A percentile compares a stretch with the other conserved stretches of the same genome.
phyloP scores from a whole-genome alignment of 495 filamentous ascomycete species.

The Diplogelasinospora grovesii region DNA sequence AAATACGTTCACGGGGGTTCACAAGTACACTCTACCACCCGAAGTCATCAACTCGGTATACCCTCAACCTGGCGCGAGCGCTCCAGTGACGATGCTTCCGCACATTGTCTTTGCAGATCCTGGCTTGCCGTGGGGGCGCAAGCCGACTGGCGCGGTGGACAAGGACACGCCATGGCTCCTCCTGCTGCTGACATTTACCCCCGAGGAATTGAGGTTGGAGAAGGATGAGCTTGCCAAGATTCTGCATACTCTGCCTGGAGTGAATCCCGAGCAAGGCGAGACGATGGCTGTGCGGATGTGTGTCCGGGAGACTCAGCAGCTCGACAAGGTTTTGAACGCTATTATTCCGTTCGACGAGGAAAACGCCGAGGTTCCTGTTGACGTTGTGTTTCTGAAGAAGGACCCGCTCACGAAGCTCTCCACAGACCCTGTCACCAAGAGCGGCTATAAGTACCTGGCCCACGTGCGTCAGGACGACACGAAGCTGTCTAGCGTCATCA shows the following conservation, averaged over 20 bases:
- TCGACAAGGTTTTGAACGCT: too few species aligned
- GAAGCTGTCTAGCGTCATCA: constrained; percentile 31
- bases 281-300: too few species aligned
- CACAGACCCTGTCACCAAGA: too few species aligned
- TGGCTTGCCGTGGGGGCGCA: constrained; percentile 42
- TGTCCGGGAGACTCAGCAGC: too few species aligned
- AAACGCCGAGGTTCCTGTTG: too few species aligned
- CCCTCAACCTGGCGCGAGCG: constrained; percentile 35
- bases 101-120: constrained; percentile 47
- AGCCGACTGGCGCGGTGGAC: constrained; percentile 2
- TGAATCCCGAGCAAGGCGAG: too few species aligned
- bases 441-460: constrained; percentile 30
- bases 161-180: constrained; percentile 35
- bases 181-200: constrained; percentile 30
- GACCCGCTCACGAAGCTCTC: too few species aligned
- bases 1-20: too few species aligned
- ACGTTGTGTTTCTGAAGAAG: too few species aligned
- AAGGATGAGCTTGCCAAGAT: too few species aligned
- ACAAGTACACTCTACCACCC: constrained; percentile 14
- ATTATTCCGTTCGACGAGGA: too few species aligned
- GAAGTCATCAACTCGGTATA: constrained; percentile 33
- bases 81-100: constrained; percentile 29
- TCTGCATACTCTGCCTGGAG: too few species aligned
- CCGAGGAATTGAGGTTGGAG: constrained; percentile 22
- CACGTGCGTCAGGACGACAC: constrained; percentile 37